Percentiles rank a stretch among this genome's conserved stretches.
phyloP scores from a whole-genome alignment of 1,284 basidiomycete genomes.

The Dichomitus squalens region DNA sequence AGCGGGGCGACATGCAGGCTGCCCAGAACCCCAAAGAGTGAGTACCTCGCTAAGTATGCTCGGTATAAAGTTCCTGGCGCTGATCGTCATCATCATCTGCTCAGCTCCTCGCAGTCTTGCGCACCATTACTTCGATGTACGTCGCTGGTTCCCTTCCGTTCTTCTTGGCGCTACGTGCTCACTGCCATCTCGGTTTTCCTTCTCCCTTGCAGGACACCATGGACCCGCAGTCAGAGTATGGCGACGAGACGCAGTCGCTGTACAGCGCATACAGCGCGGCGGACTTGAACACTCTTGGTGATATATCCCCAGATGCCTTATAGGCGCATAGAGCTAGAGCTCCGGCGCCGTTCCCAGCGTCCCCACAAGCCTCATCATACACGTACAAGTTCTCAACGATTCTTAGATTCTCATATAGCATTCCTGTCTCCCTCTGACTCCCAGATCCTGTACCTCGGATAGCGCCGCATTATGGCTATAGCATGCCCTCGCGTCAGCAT shows the following conservation, averaged over 20 bases:
- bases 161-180: not conserved
- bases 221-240: conserved; percentile 69
- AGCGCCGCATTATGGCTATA: no score
- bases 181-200: not conserved
- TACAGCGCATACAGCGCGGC: conserved; percentile 61
- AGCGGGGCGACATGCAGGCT: conserved; percentile 83
- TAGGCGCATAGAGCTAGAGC: conserved; percentile 8
- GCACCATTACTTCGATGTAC: conserved; percentile 91
- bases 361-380: not conserved
- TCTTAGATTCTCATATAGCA: no score
- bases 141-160: conserved; percentile 28
- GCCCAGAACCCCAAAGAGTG: conserved; percentile 87
- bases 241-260: conserved; percentile 63
- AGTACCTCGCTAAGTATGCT: no score
- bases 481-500: not conserved
- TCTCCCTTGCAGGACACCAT: conserved; percentile 62
- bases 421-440: no score
- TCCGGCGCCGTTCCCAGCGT: not conserved
- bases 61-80: no score
- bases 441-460: no score
- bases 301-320: conserved; percentile 74
- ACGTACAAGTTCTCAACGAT: no score
- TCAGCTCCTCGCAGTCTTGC: conserved; percentile 86
- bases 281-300: conserved; percentile 68
- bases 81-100: conserved; percentile 5